These are phyloP conservation scores for Tylopilus intermedius DNA, from an alignment of 768 basidiomycete species.

Conservation along the genomic window DNA sequence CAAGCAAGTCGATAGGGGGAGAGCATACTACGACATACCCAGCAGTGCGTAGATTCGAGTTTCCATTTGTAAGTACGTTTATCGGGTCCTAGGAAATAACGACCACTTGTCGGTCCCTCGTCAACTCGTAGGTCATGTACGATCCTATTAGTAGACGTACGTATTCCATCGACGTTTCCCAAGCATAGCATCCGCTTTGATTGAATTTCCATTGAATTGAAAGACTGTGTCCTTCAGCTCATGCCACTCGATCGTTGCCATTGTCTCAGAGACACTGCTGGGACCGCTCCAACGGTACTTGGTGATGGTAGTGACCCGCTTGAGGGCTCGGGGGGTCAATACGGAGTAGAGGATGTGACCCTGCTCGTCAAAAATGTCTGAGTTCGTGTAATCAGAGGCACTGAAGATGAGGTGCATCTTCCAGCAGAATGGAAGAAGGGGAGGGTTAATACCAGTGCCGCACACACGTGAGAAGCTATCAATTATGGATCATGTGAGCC, in stretches of 20 bases:
- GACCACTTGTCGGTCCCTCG: conserved; percentile 18
- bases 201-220: conserved; percentile 28
- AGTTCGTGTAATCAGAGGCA: conserved; percentile 17
- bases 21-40: conserved; percentile 14
- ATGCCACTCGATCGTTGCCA: conserved; percentile 36
- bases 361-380: conserved; percentile 14
- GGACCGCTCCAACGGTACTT: conserved; percentile 22
- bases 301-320: conserved; percentile 21
- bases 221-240: conserved; percentile 24
- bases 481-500: conserved; percentile 10
- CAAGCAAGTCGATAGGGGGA: not conserved
- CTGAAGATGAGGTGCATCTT: conserved; percentile 23
- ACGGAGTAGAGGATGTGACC: conserved; percentile 22
- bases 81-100: conserved; percentile 32
- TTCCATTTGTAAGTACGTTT: conserved; percentile 34
- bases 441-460: not conserved
- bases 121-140: not conserved
- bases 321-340: conserved; percentile 11
- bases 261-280: conserved; percentile 17
- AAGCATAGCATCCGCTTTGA: conserved; percentile 22
- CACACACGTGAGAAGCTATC: conserved; percentile 4
- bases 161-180: conserved; percentile 19
- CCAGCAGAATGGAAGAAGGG: not conserved
- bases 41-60: conserved; percentile 24
- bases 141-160: conserved; percentile 10